Evolutionary conservation across 179 eudicot genomes (phyloP).

Genomic region (Sideroxylon spinosum): DNA sequence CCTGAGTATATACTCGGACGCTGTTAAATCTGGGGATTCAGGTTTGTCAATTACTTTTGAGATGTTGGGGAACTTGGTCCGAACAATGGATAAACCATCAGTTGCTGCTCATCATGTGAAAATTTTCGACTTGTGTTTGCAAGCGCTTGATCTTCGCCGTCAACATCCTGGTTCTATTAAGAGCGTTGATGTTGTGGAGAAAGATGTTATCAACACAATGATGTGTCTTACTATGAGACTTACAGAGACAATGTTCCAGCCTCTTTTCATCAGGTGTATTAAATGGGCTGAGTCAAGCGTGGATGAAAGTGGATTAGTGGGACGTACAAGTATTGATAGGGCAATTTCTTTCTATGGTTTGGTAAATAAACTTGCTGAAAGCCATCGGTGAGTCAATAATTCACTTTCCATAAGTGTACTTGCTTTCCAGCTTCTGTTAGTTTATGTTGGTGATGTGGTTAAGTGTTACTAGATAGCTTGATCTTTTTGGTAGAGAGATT

Average conservation of each 20-base stretch:
- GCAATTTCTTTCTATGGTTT: slow-evolving; percentile 71
- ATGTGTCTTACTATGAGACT: slow-evolving; percentile 77
- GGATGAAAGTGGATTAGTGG: slow-evolving; percentile 33
- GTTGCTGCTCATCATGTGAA: slow-evolving; percentile 49
- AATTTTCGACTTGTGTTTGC: slow-evolving; percentile 71
- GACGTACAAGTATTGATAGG: slow-evolving; percentile 38
- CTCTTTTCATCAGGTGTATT: slow-evolving; percentile 73
- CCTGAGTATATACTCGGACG: slow-evolving; percentile 57
- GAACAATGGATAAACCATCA: slow-evolving; percentile 71
- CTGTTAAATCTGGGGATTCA: slow-evolving; percentile 59
- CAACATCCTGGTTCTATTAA: slow-evolving; percentile 51
- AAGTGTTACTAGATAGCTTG: background rate
- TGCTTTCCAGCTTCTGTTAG: background rate
- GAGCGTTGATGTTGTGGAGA: slow-evolving; percentile 56
- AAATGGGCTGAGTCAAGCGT: slow-evolving; percentile 73
- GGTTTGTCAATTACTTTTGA: slow-evolving; percentile 62
- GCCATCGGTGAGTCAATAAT: slow-evolving; percentile 56
- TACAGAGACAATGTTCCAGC: slow-evolving; percentile 92
- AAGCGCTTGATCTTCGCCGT: slow-evolving; percentile 85
- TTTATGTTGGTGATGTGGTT: background rate
- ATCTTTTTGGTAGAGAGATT: background rate
- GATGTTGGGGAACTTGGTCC: slow-evolving; percentile 56
- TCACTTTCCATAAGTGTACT: background rate
- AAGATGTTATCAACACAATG: slow-evolving; percentile 53
- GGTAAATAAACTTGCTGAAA: slow-evolving; percentile 77